A percentile compares a stretch with the other conserved stretches of the same genome.
These are phyloP conservation scores for Candida nemodendra DNA, from an alignment of 805 yeast species.

Conservation along the genomic window DNA sequence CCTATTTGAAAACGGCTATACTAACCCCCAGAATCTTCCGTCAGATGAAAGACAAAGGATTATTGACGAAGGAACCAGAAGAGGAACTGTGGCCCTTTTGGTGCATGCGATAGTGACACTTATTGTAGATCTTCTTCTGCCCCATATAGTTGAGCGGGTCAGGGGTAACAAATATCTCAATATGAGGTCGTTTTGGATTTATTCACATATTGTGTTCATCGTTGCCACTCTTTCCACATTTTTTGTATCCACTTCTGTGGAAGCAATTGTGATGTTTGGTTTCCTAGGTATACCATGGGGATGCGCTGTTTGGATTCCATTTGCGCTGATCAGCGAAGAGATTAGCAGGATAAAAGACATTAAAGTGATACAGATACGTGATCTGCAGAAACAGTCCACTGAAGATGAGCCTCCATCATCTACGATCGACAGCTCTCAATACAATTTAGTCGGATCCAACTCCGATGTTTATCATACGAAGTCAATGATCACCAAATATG, in stretches of 20 bases:
- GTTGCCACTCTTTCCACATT: conserved; percentile 48
- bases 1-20: conserved; percentile 38
- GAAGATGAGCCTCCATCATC: conserved; percentile 12
- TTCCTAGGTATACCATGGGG: conserved; percentile 66
- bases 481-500: conserved; percentile 30
- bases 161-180: conserved; percentile 10
- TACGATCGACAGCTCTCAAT: conserved; percentile 4
- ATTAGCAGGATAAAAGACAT: conserved; percentile 50
- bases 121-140: conserved; percentile 43
- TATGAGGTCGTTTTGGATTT: conserved; percentile 47
- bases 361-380: conserved; percentile 33
- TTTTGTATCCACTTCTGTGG: conserved; percentile 37
- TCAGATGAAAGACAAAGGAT: conserved; percentile 34
- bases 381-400: conserved; percentile 15
- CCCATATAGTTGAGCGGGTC: conserved; percentile 36
- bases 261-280: conserved; percentile 49
- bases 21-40: conserved; percentile 40
- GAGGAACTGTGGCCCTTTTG: conserved; percentile 52
- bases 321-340: conserved; percentile 58
- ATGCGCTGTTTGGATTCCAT: conserved; percentile 65
- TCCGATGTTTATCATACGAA: conserved; percentile 20
- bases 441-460: too few species aligned
- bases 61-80: conserved; percentile 47
- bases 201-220: conserved; percentile 50
- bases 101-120: conserved; percentile 49